Conservation (phyloP, 768 basidiomycete species). For the Macrolepiota fuliginosa region DNA sequence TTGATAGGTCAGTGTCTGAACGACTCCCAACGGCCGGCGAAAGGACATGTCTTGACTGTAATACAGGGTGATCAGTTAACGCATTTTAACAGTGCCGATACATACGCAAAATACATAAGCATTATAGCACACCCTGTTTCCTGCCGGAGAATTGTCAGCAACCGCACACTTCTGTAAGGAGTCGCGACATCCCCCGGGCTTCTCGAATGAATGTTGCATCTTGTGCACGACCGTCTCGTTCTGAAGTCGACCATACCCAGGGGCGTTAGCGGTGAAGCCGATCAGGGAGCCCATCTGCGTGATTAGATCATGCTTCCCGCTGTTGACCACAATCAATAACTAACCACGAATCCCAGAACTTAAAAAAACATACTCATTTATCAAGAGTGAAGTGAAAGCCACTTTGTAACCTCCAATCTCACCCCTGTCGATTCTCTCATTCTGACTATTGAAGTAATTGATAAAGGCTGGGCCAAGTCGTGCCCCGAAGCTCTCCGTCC, state of each 20-base stretch:
- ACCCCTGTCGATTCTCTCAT: constrained; percentile 3
- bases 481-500: constrained; percentile 7
- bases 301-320: constrained; percentile 4
- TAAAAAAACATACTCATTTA: constrained; percentile 1
- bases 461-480: constrained; percentile 1
- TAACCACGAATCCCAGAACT: no score
- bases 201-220: not conserved
- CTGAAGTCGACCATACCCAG: constrained; percentile 6
- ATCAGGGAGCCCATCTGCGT: constrained; percentile 8
- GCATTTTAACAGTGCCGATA: not conserved
- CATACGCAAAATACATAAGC: constrained; percentile 2
- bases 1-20: constrained; percentile 1
- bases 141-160: not conserved
- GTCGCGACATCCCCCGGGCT: not conserved
- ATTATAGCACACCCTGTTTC: not conserved
- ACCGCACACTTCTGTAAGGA: not conserved
- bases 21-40: not conserved
- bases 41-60: not conserved
- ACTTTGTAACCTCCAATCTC: constrained; percentile 3
- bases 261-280: not conserved
- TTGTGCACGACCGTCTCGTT: constrained; percentile 1
- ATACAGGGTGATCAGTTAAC: not conserved
- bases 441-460: not conserved
- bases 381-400: not conserved
- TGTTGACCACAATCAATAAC: not conserved